phyloP scores from a whole-genome alignment of 768 basidiomycete species.

The Boletus fagicola region DNA sequence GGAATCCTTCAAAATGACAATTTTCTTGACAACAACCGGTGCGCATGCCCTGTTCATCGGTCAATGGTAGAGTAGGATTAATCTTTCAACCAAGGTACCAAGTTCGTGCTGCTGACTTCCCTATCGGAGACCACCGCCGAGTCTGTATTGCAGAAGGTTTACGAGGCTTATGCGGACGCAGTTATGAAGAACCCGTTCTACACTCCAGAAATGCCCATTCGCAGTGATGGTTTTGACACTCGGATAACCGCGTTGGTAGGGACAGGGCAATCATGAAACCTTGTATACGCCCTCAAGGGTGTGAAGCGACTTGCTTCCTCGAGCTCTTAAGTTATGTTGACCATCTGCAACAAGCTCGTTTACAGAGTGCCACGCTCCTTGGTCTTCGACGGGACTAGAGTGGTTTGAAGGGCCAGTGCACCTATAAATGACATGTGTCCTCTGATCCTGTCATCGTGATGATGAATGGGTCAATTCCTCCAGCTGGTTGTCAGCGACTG shows the following conservation, averaged over 20 bases:
- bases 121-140: constrained; percentile 70
- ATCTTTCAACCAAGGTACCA: constrained; percentile 63
- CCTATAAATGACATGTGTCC: neutral
- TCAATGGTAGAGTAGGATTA: neutral
- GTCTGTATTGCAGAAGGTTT: constrained; percentile 74
- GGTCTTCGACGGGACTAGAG: neutral
- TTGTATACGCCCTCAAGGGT: neutral
- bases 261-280: constrained; percentile 27
- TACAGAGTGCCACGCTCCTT: neutral
- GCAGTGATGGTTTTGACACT: constrained; percentile 83
- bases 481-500: neutral
- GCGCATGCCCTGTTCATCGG: neutral
- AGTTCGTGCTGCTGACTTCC: constrained; percentile 91
- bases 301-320: neutral
- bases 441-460: neutral
- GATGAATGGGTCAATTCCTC: neutral
- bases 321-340: neutral
- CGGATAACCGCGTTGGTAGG: constrained; percentile 64
- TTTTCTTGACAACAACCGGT: constrained; percentile 91
- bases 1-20: constrained; percentile 92
- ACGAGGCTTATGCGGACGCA: constrained; percentile 90
- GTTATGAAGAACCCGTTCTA: constrained; percentile 99
- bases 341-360: neutral
- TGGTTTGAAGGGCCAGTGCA: neutral
- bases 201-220: constrained; percentile 98